phyloP scores from a whole-genome alignment of 2,329 filamentous ascomycete genomes.

The Anthostomella pinea region DNA sequence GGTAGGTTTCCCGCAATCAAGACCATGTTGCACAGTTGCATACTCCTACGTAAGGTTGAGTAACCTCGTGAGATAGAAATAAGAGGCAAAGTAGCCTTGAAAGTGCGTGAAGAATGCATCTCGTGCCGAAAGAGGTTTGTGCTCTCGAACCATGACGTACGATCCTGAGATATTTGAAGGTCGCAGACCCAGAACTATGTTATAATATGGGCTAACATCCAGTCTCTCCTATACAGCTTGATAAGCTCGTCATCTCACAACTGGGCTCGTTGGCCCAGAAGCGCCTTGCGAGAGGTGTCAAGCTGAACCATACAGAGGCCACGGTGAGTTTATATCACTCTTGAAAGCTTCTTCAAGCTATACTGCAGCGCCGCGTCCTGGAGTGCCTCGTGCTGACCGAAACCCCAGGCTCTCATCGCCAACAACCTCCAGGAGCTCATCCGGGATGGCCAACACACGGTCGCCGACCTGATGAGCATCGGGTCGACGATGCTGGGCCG shows the following conservation, averaged over 20 bases:
- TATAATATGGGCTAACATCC: too few relatives aligned
- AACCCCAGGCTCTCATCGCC: slow-evolving; percentile 69
- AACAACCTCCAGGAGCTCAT: slow-evolving; percentile 94
- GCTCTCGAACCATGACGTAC: background rate
- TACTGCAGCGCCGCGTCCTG: background rate
- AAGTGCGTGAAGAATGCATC: slow-evolving; percentile 25
- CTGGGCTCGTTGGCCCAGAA: slow-evolving; percentile 83
- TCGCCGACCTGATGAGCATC: slow-evolving; percentile 89
- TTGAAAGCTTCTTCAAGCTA: background rate
- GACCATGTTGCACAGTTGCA: too few relatives aligned
- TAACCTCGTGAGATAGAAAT: too few relatives aligned
- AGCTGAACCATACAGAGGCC: slow-evolving; percentile 87
- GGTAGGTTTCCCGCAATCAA: too few relatives aligned
- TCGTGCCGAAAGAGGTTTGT: slow-evolving; percentile 35
- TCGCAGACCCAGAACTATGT: background rate
- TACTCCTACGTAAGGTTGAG: too few relatives aligned
- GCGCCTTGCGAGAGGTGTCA: slow-evolving; percentile 81
- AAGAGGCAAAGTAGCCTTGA: slow-evolving; percentile 2
- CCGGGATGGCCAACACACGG: slow-evolving; percentile 89
- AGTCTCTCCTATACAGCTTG: slow-evolving; percentile 64
- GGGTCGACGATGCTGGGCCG: slow-evolving; percentile 91
- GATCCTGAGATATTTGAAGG: background rate
- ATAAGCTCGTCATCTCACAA: slow-evolving; percentile 93
- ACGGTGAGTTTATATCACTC: slow-evolving; percentile 53
- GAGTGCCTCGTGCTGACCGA: slow-evolving; percentile 3